Evolutionary conservation across 2,329 filamentous ascomycete genomes (phyloP).

Genomic region (Neoascochyta sp.): DNA sequence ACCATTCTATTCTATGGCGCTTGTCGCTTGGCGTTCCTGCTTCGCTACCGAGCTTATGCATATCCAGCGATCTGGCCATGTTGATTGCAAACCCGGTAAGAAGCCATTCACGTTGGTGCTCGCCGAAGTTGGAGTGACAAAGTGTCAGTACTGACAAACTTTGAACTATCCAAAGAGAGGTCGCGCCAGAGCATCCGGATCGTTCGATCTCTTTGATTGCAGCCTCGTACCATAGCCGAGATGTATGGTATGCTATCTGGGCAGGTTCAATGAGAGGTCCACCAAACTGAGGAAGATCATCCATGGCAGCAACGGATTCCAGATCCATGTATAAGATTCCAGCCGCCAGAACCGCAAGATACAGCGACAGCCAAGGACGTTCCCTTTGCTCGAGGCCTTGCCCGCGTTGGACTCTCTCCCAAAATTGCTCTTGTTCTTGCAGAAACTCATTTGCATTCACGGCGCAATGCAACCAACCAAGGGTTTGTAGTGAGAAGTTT

Average conservation of each 20-base stretch:
- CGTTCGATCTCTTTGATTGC: constrained; percentile 9
- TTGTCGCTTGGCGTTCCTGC: constrained; percentile 4
- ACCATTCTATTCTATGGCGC: constrained; percentile 9
- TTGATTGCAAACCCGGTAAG: constrained; percentile 9
- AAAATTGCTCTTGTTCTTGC: constrained; percentile 8
- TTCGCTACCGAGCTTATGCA: constrained; percentile 12
- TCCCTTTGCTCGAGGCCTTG: constrained; percentile 3
- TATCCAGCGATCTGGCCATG: constrained; percentile 9
- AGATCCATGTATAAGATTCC: constrained; percentile 9
- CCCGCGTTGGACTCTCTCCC: constrained; percentile 6
- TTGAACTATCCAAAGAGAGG: constrained; percentile 6
- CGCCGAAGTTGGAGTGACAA: constrained; percentile 12
- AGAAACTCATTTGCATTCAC: constrained; percentile 6
- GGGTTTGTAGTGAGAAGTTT: constrained; percentile 7
- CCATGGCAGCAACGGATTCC: constrained; percentile 2
- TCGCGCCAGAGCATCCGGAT: constrained; percentile 3
- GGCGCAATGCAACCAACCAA: constrained; percentile 12
- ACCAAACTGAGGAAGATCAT: constrained; percentile 7
- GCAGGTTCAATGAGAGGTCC: constrained; percentile 1
- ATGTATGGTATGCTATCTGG: constrained; percentile 5
- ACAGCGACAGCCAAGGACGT: constrained; percentile 8
- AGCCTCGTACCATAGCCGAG: constrained; percentile 11
- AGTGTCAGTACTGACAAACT: constrained; percentile 7
- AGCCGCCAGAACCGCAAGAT: constrained; percentile 9
- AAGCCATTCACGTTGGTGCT: constrained; percentile 11